phyloP scores from a whole-genome alignment of 2,329 filamentous ascomycete species.

The Bipolaris zeicola region DNA sequence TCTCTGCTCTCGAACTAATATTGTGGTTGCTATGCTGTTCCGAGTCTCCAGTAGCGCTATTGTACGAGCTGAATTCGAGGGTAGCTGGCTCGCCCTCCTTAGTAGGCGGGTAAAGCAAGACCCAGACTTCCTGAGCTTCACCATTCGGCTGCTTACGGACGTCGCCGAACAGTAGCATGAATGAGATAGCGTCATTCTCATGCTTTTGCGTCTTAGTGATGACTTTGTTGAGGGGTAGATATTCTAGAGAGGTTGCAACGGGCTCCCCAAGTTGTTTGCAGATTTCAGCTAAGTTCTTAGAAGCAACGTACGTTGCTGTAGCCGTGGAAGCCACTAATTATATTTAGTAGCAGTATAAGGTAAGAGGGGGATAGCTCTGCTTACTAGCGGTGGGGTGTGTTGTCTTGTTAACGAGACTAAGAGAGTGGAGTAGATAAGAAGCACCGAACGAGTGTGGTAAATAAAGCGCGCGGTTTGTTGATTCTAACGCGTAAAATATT shows the following conservation, averaged over 20 bases:
- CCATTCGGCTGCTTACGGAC: background rate
- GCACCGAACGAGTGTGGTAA: background rate
- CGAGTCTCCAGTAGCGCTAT: background rate
- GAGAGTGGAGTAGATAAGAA: background rate
- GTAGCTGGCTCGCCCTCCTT: background rate
- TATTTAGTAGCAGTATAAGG: background rate
- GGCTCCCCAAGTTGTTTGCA: background rate
- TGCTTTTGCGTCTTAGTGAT: background rate
- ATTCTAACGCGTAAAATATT: background rate
- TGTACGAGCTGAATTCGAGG: background rate
- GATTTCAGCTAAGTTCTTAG: background rate
- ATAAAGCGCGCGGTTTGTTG: background rate
- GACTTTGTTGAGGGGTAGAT: background rate
- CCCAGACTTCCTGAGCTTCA: background rate
- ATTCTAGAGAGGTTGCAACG: background rate
- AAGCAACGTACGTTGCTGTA: background rate
- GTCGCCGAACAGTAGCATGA: slow-evolving; percentile 1
- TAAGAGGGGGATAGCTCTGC: background rate
- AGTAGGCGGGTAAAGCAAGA: background rate
- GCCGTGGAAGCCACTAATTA: background rate
- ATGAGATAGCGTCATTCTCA: background rate
- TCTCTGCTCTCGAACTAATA: background rate
- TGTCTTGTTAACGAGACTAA: background rate
- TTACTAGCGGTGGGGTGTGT: background rate
- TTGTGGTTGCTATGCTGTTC: background rate